These are phyloP conservation scores for Rhizopus sp. DNA, from an alignment of 371 early-diverging fungal genomes.

Conservation along the genomic window DNA sequence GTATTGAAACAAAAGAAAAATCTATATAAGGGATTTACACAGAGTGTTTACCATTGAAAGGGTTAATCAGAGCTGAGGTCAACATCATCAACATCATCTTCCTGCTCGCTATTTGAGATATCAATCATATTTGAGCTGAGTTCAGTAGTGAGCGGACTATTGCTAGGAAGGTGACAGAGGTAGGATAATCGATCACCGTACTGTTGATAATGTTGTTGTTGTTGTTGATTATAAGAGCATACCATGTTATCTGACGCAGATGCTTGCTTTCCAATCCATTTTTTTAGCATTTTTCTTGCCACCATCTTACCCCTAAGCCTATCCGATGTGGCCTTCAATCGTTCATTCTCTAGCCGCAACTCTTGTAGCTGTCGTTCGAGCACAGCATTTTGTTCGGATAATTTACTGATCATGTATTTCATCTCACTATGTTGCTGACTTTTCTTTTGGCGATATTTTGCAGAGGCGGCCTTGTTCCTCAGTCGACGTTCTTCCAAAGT, in stretches of 20 bases:
- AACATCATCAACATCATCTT: constrained; percentile 12
- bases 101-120: constrained; percentile 6
- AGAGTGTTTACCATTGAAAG: too few relatives aligned
- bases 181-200: too few relatives aligned
- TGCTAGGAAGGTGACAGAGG: too few relatives aligned
- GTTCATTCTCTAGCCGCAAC: constrained; percentile 51
- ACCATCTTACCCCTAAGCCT: constrained; percentile 58
- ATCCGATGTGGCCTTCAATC: constrained; percentile 51
- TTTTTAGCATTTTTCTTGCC: constrained; percentile 60
- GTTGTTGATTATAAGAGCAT: not conserved
- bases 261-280: constrained; percentile 40
- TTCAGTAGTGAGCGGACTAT: too few relatives aligned
- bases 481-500: constrained; percentile 45
- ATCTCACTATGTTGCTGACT: constrained; percentile 64
- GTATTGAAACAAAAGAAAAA: too few relatives aligned
- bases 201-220: too few relatives aligned
- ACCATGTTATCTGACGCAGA: constrained; percentile 4
- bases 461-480: constrained; percentile 66
- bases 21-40: too few relatives aligned
- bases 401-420: constrained; percentile 47
- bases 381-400: constrained; percentile 58
- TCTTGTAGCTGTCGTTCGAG: constrained; percentile 56
- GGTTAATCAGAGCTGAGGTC: not conserved
- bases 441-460: constrained; percentile 68
- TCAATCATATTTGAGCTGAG: too few relatives aligned